These are phyloP conservation scores for Trapa bicornis DNA, from an alignment of 345 rosid species.

Conservation along the genomic window DNA sequence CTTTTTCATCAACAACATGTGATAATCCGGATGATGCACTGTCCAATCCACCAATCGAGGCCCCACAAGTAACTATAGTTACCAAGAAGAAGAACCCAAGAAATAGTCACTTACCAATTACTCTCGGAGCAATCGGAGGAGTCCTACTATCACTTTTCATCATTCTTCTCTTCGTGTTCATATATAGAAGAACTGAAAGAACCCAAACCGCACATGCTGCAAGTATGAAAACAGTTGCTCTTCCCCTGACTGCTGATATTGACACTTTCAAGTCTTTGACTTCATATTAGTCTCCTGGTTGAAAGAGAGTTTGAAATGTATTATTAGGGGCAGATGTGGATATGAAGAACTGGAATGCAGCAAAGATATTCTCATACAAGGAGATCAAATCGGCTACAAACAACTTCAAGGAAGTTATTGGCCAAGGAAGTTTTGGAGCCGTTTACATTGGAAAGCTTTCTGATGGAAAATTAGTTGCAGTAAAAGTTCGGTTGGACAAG, in stretches of 20 bases:
- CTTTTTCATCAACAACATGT: slow-evolving; percentile 52
- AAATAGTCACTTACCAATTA: slow-evolving; percentile 27
- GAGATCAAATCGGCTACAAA: slow-evolving; percentile 74
- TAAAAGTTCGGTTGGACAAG: slow-evolving; percentile 75
- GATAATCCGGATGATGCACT: slow-evolving; percentile 29
- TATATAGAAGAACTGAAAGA: slow-evolving; percentile 32
- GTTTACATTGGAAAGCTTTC: slow-evolving; percentile 77
- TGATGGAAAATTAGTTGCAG: slow-evolving; percentile 69
- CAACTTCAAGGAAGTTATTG: slow-evolving; percentile 70
- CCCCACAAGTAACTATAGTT: slow-evolving; percentile 65
- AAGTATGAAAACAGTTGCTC: slow-evolving; percentile 27
- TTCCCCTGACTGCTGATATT: neutral
- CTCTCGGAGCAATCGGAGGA: slow-evolving; percentile 53
- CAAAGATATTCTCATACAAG: slow-evolving; percentile 62
- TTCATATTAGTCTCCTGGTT: neutral
- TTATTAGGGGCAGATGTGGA: slow-evolving; percentile 36
- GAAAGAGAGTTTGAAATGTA: neutral
- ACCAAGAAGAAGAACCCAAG: slow-evolving; percentile 29
- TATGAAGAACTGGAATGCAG: slow-evolving; percentile 75
- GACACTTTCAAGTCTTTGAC: neutral
- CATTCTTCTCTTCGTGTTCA: slow-evolving; percentile 20
- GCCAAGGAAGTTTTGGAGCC: slow-evolving; percentile 83
- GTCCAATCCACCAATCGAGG: slow-evolving; percentile 49
- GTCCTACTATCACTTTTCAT: slow-evolving; percentile 37
- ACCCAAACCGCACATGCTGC: slow-evolving; percentile 23